Percentiles rank a stretch among this genome's conserved stretches.
Conservation (phyloP, 192 early-diverging fungal species). For the Globomyces pollinis-pini region DNA sequence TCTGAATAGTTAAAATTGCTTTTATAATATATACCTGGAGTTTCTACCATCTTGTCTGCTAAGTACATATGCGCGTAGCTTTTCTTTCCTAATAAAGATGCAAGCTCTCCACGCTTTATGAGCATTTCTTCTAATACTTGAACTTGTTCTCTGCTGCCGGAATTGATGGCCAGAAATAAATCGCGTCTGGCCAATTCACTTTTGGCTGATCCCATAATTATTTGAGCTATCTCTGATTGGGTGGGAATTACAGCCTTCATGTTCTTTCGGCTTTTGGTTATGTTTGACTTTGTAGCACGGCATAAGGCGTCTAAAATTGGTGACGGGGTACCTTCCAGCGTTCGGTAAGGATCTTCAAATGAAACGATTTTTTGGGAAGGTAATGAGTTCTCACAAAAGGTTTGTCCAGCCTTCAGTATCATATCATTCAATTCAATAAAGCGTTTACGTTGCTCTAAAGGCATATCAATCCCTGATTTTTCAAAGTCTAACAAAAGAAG, state of each 20-base stretch:
- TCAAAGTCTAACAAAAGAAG: constrained; percentile 89
- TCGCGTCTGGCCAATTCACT: constrained; percentile 57
- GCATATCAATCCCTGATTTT: constrained; percentile 87
- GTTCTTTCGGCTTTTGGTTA: background rate
- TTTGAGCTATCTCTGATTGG: constrained; percentile 46
- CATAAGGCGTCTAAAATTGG: background rate
- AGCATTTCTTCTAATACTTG: constrained; percentile 66
- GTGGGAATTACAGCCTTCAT: constrained; percentile 50
- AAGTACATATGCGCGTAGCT: constrained; percentile 83
- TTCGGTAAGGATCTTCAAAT: constrained; percentile 13
- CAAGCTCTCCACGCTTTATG: constrained; percentile 62
- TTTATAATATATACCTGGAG: constrained; percentile 54
- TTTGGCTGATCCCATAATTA: constrained; percentile 55
- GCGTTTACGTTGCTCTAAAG: constrained; percentile 46
- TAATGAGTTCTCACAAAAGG: constrained; percentile 43
- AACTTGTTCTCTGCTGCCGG: constrained; percentile 56
- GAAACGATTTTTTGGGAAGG: constrained; percentile 1
- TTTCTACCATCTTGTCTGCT: constrained; percentile 88
- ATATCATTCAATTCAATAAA: constrained; percentile 80
- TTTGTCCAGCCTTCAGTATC: constrained; percentile 68
- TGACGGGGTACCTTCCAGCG: background rate
- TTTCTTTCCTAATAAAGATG: constrained; percentile 62
- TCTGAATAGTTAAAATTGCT: constrained; percentile 39
- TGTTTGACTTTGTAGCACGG: background rate
- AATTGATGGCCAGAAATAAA: constrained; percentile 72